Conservation (phyloP, 495 filamentous ascomycete species). For the Daldinia vernicosa region DNA sequence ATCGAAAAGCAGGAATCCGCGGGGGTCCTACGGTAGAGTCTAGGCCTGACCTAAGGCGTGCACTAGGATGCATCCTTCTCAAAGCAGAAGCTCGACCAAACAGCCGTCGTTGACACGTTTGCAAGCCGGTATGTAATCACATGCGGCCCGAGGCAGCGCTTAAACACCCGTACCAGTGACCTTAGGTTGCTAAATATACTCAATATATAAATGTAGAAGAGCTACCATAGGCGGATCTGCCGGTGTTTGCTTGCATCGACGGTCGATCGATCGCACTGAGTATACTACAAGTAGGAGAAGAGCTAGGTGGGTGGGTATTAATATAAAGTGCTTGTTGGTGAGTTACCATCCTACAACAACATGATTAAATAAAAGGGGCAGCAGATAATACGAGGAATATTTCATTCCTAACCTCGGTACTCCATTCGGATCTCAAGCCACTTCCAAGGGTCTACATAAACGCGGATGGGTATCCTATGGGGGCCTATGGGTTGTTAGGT, state of each 20-base stretch:
- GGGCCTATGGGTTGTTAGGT: too few species aligned
- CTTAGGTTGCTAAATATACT: not conserved
- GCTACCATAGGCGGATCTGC: not conserved
- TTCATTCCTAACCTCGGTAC: not conserved
- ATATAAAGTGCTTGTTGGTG: not conserved
- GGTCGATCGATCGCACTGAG: slow-evolving; percentile 1
- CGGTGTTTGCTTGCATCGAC: slow-evolving; percentile 11
- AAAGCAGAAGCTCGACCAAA: slow-evolving; percentile 13
- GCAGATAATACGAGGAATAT: slow-evolving; percentile 9
- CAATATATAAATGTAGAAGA: not conserved
- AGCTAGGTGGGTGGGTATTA: not conserved
- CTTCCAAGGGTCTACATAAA: not conserved
- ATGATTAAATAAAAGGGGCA: slow-evolving; percentile 10
- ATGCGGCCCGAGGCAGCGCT: slow-evolving; percentile 10
- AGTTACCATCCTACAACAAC: slow-evolving; percentile 1
- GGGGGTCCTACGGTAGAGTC: slow-evolving; percentile 4
- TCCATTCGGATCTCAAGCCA: not conserved
- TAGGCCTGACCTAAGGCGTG: slow-evolving; percentile 1
- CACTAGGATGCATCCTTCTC: slow-evolving; percentile 22
- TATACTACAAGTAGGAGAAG: not conserved
- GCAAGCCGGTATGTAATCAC: not conserved
- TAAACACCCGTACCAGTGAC: not conserved
- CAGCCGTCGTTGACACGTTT: not conserved
- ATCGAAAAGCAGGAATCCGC: slow-evolving; percentile 3
- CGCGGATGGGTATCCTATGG: too few species aligned